These are phyloP conservation scores for Mortierella antarctica DNA, from an alignment of 192 early-diverging fungal genomes.

Conservation along the genomic window DNA sequence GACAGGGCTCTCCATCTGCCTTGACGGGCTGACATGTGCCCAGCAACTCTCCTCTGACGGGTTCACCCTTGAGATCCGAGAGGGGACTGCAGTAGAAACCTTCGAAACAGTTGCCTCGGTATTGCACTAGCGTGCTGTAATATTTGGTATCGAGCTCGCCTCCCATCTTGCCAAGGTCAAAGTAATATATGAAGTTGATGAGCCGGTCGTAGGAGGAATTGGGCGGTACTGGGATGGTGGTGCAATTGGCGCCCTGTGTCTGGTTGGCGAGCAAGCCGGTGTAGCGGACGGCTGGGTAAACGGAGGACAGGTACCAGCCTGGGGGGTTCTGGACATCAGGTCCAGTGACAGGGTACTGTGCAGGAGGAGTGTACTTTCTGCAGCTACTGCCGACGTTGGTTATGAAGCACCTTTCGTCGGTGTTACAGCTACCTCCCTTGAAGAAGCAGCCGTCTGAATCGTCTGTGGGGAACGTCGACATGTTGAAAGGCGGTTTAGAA, in stretches of 20 bases:
- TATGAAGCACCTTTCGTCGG: slow-evolving; percentile 19
- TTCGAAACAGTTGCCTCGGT: slow-evolving; percentile 41
- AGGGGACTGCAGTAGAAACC: slow-evolving; percentile 27
- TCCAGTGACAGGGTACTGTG: neutral
- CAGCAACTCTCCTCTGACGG: neutral
- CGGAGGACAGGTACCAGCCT: slow-evolving; percentile 17
- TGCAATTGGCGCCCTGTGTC: slow-evolving; percentile 26
- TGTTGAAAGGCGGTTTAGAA: neutral
- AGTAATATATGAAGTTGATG: neutral
- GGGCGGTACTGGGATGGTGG: slow-evolving; percentile 24
- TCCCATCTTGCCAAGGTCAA: slow-evolving; percentile 3
- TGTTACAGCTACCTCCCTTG: neutral
- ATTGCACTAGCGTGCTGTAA: slow-evolving; percentile 20
- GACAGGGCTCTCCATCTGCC: slow-evolving; percentile 8
- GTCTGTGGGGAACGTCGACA: slow-evolving; percentile 36
- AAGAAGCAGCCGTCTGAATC: slow-evolving; percentile 4
- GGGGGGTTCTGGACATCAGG: slow-evolving; percentile 10
- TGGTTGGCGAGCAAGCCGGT: slow-evolving; percentile 22
- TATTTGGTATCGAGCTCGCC: neutral
- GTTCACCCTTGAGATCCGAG: too few species aligned
- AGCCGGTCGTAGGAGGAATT: neutral
- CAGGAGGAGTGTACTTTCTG: slow-evolving; percentile 15
- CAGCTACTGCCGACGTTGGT: slow-evolving; percentile 16
- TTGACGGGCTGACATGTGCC: slow-evolving; percentile 28
- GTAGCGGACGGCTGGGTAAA: slow-evolving; percentile 36